Evolutionary conservation across 2,329 filamentous ascomycete genomes (phyloP).

Genomic region (Neofusicoccum cordaticola): DNA sequence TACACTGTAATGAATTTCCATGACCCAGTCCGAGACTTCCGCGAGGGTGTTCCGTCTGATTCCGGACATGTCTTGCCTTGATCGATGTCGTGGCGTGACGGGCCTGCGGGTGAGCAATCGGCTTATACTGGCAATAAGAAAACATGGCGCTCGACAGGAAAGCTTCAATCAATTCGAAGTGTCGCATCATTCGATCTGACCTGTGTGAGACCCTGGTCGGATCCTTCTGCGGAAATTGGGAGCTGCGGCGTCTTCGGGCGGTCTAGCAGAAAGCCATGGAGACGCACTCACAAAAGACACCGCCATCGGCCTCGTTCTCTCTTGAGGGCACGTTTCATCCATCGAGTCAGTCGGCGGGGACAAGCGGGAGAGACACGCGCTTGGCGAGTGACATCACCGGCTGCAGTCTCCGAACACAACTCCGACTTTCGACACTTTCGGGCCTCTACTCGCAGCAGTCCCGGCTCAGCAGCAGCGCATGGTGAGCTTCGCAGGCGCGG

Average conservation of each 20-base stretch:
- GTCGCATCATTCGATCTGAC: background rate
- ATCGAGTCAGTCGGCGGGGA: background rate
- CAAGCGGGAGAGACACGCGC: background rate
- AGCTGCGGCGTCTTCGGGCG: background rate
- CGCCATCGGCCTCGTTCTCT: too few species aligned
- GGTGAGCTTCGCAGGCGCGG: constrained; percentile 24
- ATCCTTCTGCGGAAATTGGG: background rate
- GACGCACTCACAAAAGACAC: too few species aligned
- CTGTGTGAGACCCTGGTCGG: background rate
- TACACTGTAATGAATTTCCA: background rate
- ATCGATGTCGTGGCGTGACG: too few species aligned
- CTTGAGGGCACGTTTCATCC: too few species aligned
- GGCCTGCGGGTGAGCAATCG: too few species aligned
- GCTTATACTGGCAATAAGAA: too few species aligned
- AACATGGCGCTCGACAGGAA: too few species aligned
- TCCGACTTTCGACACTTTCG: background rate
- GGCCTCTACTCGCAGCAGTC: background rate
- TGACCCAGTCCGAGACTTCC: background rate
- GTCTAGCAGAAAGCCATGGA: too few species aligned
- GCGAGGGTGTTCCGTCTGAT: background rate
- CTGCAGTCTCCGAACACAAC: background rate
- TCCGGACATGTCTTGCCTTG: background rate
- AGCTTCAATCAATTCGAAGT: background rate
- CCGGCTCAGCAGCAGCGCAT: constrained; percentile 29
- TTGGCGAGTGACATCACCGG: constrained; percentile 9